phyloP scores from a whole-genome alignment of 306 rosid genomes.

The Sesbania bispinosa region DNA sequence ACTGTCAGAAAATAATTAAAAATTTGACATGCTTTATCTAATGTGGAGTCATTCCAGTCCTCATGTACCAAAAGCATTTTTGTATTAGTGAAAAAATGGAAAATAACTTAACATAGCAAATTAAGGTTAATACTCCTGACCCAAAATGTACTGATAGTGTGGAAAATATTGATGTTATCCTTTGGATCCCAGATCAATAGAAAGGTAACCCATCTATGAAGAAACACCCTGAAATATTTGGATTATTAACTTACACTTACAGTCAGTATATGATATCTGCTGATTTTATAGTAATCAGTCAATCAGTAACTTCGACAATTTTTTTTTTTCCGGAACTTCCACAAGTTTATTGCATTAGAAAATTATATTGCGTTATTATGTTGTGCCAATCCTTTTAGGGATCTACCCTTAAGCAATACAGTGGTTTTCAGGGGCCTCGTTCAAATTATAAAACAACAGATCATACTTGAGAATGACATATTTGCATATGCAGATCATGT shows the following conservation, averaged over 20 bases:
- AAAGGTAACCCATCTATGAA: neutral
- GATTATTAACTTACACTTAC: neutral
- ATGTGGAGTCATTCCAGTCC: neutral
- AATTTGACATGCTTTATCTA: neutral
- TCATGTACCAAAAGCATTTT: no score
- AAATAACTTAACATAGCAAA: neutral
- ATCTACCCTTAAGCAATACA: neutral
- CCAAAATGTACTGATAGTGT: neutral
- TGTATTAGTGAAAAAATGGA: neutral
- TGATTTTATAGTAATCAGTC: neutral
- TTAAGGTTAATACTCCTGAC: neutral
- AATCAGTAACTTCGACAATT: neutral
- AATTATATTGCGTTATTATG: neutral
- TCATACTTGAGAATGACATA: neutral
- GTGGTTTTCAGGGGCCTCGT: neutral
- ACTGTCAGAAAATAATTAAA: neutral
- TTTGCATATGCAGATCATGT: neutral
- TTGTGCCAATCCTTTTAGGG: neutral
- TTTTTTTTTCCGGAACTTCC: no score
- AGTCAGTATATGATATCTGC: neutral
- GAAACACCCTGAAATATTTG: neutral
- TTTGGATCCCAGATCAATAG: neutral
- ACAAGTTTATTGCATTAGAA: no score
- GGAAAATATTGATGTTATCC: neutral
- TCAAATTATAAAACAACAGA: neutral